Evolutionary conservation across 139 green algal genomes (phyloP).

Genomic region (Haematococcus lacustris): DNA sequence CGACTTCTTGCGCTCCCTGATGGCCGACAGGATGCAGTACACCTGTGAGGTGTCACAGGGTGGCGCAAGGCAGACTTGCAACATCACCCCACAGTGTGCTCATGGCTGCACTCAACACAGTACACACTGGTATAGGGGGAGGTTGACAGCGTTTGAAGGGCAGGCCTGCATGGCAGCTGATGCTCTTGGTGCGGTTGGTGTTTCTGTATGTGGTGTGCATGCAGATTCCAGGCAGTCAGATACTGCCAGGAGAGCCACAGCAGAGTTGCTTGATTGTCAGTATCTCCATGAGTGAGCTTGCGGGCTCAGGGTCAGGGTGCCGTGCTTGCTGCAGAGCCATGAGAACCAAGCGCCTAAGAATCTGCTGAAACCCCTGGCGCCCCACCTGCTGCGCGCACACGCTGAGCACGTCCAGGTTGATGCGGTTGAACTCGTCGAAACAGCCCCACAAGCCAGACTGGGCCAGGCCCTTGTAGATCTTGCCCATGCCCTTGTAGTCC

Average conservation of each 20-base stretch:
- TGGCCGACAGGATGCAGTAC: constrained; percentile 86
- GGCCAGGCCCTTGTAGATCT: constrained; percentile 96
- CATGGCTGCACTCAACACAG: no score
- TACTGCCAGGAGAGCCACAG: no score
- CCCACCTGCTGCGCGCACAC: constrained; percentile 90
- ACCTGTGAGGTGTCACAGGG: constrained; percentile 50
- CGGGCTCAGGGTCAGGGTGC: background rate
- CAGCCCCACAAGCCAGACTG: constrained; percentile 92
- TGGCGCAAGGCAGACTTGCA: background rate
- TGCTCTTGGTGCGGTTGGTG: no score
- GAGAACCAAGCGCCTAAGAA: background rate
- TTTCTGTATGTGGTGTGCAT: background rate
- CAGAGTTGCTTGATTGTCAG: no score
- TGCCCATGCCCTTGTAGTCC: constrained; percentile 93
- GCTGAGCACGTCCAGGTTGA: constrained; percentile 93
- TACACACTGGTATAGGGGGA: no score
- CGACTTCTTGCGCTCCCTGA: constrained; percentile 81
- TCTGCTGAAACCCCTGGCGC: background rate
- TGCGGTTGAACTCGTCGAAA: constrained; percentile 98
- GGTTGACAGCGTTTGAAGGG: no score
- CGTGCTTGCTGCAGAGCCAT: background rate
- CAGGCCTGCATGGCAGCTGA: no score
- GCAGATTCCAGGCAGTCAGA: constrained; percentile 1
- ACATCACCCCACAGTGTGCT: background rate
- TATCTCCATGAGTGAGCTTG: background rate